A percentile compares a stretch with the other conserved stretches of the same genome.
Conservation (phyloP, 768 basidiomycete genomes). For the Suillus variegatus region DNA sequence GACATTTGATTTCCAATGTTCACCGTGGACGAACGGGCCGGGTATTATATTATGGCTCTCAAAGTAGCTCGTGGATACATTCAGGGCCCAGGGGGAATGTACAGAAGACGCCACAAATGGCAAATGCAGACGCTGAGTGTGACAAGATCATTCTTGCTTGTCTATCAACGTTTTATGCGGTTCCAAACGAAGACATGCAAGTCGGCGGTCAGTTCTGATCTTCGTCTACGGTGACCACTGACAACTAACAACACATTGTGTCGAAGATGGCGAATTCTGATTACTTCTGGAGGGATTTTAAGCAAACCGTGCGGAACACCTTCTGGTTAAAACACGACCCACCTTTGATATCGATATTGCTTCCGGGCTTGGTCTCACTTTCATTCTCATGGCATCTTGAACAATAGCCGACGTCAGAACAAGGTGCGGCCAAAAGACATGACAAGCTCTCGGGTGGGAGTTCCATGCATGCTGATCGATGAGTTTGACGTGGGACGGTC, state of each 20-base stretch:
- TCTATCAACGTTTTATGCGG: not conserved
- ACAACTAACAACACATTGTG: not conserved
- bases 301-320: not conserved
- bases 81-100: not conserved
- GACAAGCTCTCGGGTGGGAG: not conserved
- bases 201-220: not conserved
- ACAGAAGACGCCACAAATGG: not conserved
- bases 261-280: not conserved
- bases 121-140: not conserved
- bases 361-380: not conserved
- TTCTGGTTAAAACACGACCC: not conserved
- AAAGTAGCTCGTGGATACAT: not conserved
- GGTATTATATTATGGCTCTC: no score
- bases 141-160: not conserved
- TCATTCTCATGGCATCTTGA: not conserved
- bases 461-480: not conserved
- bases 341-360: not conserved
- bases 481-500: not conserved
- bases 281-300: not conserved
- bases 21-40: not conserved
- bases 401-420: not conserved
- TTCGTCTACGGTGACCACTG: not conserved
- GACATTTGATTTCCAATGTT: not conserved
- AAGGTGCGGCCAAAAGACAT: not conserved
- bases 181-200: not conserved